phyloP scores from a whole-genome alignment of 441 rosid genomes.

The Manihot esculenta region DNA sequence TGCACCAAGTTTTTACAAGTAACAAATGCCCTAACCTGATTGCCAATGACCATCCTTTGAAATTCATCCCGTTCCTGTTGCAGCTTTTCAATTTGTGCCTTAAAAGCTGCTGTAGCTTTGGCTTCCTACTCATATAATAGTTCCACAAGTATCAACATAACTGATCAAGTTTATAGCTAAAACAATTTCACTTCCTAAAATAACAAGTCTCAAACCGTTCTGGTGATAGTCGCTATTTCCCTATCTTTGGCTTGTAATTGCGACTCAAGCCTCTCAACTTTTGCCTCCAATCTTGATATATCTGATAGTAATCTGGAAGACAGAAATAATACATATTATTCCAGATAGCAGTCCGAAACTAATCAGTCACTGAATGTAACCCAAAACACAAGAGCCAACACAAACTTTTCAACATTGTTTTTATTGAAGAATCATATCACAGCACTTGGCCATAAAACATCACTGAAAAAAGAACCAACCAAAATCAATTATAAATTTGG shows the following conservation, averaged over 20 bases:
- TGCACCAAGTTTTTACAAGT: conserved; percentile 3
- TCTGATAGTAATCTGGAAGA: conserved; percentile 68
- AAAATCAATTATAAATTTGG: neutral
- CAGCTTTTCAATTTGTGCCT: conserved; percentile 91
- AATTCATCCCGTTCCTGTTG: conserved; percentile 98
- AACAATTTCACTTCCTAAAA: conserved; percentile 14
- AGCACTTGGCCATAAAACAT: neutral
- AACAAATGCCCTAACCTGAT: conserved; percentile 63
- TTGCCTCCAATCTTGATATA: conserved; percentile 89
- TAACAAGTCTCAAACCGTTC: conserved; percentile 59
- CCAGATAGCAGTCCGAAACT: neutral
- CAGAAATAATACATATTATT: conserved; percentile 3
- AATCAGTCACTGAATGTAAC: neutral
- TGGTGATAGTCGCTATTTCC: conserved; percentile 91
- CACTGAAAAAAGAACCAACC: neutral
- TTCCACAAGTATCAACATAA: conserved; percentile 18
- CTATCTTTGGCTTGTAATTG: conserved; percentile 84
- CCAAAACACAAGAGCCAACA: neutral
- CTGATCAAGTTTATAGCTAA: conserved; percentile 8
- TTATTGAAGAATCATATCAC: neutral
- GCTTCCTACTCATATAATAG: conserved; percentile 60
- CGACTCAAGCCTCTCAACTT: conserved; percentile 90
- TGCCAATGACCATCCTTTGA: conserved; percentile 97
- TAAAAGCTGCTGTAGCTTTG: conserved; percentile 81
- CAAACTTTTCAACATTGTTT: neutral